Base-by-base conservation (phyloP, 1,284 basidiomycete species). In the Melampsora americana region DNA sequence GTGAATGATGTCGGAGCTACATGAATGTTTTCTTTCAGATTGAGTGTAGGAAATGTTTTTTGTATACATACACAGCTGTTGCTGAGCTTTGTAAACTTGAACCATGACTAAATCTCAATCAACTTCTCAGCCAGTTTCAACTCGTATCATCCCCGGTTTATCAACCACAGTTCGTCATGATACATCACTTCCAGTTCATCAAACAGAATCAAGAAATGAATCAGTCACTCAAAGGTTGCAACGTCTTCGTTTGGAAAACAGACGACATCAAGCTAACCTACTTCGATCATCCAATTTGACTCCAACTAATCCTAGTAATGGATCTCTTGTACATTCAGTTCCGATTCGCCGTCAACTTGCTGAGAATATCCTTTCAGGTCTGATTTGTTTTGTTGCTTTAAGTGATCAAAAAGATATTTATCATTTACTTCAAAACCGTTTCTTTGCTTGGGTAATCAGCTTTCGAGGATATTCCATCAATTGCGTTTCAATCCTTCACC, bases 141-240 rank as follows among this genome's bases (percentile, higher is more conserved):
- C n/a, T 59, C n/a, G 53, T 23, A 59, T 30, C 28, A 59, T 59
- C 12, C 53, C 53, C 11, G 53, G 53, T 59, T 59, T 59, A 59
- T 30, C 53, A 59, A 59, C 28, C 6, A 23, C 28, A 2, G 53
- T 59, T 30, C n/a, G 23, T 23, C 28, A 23, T 30, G 28, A 59
- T 59, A n/a, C n/a, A 23, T 59, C 53, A 59, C n/a, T 23, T 59
- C n/a, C n/a, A n/a, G n/a, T n/a, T n/a, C n/a, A 14, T 44, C 42
- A 44, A 44, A 44, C 12, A 3, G 42, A 14, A 44, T 44, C 42
- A 44, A 44, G 42, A 14, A 44, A 14, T 44, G 42, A 44, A 44
- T 64, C 61, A 30, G 61, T 64, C 61, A 64, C 61, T 28, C 23
- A 64, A 30, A n/a, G 61, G 7, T 30, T 64, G 7, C 61, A 64